A percentile compares a stretch with the other conserved stretches of the same genome.
These are phyloP conservation scores for Logfia minima DNA, from an alignment of 129 eudicot genomes.

Conservation along the genomic window DNA sequence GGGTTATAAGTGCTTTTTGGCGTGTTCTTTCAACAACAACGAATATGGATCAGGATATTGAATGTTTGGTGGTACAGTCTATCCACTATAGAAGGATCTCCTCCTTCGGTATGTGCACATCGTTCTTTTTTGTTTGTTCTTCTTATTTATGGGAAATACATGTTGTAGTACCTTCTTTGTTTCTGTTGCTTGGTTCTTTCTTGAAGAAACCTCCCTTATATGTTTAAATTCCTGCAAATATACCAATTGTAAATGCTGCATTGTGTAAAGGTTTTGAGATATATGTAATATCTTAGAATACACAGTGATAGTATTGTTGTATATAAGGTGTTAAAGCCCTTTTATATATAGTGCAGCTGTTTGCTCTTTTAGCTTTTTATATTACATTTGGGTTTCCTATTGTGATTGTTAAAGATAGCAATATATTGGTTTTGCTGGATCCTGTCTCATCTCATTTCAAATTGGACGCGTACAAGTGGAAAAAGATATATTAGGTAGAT, in stretches of 20 bases:
- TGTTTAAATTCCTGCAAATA: not conserved
- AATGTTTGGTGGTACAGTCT: constrained; percentile 1
- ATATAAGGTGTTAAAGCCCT: not conserved
- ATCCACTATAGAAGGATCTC: constrained; percentile 2
- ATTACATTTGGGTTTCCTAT: not conserved
- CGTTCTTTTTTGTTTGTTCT: not conserved
- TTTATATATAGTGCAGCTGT: not conserved
- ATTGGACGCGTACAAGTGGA: too few relatives aligned
- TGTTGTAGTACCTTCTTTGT: not conserved
- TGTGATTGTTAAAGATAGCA: not conserved
- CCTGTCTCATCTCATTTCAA: not conserved
- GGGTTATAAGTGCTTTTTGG: constrained; percentile 5
- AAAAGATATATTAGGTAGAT: too few relatives aligned
- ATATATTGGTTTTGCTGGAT: not conserved
- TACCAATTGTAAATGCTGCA: not conserved
- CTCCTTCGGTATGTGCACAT: not conserved
- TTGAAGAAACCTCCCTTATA: not conserved
- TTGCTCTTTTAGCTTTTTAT: not conserved
- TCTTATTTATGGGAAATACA: not conserved
- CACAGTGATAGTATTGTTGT: not conserved
- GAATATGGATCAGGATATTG: not conserved
- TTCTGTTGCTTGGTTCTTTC: not conserved
- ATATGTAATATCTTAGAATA: constrained; percentile 10
- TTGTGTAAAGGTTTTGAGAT: not conserved
- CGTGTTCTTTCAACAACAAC: constrained; percentile 4